Conservation (phyloP, 768 basidiomycete species). For the Podaxis sp. region DNA sequence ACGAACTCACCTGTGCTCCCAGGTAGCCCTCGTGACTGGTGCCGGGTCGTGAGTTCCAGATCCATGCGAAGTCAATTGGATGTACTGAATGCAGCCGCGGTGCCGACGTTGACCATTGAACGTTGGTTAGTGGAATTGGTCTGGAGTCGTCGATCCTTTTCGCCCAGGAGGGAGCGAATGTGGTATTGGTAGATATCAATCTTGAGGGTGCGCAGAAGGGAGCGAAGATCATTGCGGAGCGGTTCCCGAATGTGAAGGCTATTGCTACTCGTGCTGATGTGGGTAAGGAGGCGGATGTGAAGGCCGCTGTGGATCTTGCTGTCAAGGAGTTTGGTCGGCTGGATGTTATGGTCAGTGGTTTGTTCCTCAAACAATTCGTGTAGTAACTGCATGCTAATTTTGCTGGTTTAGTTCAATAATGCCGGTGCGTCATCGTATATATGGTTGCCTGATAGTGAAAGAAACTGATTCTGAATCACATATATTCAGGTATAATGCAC, state of each 20-base stretch:
- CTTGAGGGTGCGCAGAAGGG: constrained; percentile 67
- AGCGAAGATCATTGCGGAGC: constrained; percentile 58
- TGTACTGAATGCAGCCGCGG: constrained; percentile 17
- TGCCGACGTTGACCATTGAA: constrained; percentile 6
- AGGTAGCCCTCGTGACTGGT: constrained; percentile 84
- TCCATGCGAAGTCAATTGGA: constrained; percentile 13
- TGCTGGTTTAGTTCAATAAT: constrained; percentile 80
- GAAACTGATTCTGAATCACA: not conserved
- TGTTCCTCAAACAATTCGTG: not conserved
- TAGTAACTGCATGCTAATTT: not conserved
- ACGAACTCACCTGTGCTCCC: constrained; percentile 11
- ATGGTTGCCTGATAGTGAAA: not conserved
- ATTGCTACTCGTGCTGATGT: constrained; percentile 83
- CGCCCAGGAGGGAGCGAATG: constrained; percentile 90
- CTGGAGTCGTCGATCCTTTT: constrained; percentile 95
- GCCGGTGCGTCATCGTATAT: constrained; percentile 49
- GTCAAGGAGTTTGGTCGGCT: constrained; percentile 88
- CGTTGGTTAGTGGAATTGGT: constrained; percentile 79
- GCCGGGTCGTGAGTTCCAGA: constrained; percentile 73
- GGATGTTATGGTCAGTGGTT: constrained; percentile 80
- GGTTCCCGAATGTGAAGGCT: constrained; percentile 69
- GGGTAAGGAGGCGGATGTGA: constrained; percentile 82
- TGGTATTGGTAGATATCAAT: constrained; percentile 90
- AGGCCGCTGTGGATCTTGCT: constrained; percentile 76
- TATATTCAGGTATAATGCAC: constrained; percentile 89